A percentile compares a stretch with the other conserved stretches of the same genome.
phyloP scores from a whole-genome alignment of 306 rosid genomes.

The Crotalaria pallida region DNA sequence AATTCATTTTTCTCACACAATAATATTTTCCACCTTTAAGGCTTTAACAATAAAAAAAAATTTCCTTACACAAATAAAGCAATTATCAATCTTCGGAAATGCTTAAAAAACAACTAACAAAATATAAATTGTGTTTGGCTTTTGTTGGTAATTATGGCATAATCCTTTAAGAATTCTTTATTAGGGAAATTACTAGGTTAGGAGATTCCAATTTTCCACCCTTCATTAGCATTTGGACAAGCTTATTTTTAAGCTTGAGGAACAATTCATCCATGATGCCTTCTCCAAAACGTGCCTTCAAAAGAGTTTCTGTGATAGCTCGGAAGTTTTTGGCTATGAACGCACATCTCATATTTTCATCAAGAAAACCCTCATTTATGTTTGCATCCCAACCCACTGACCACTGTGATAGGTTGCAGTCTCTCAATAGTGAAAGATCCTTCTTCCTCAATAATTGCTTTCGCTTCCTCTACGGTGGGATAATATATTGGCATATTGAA shows the following conservation, averaged over 20 bases:
- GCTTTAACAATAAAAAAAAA: too few relatives aligned
- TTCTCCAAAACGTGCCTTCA: slow-evolving; percentile 33
- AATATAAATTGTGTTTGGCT: too few relatives aligned
- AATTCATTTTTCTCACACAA: too few relatives aligned
- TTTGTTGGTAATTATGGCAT: too few relatives aligned
- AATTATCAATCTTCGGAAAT: too few relatives aligned
- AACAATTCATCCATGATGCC: slow-evolving; percentile 32
- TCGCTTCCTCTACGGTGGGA: slow-evolving; percentile 30
- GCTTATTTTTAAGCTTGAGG: slow-evolving; percentile 7
- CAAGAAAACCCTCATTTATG: background rate
- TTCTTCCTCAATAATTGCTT: slow-evolving; percentile 31
- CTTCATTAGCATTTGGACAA: background rate
- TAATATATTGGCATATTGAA: slow-evolving; percentile 37
- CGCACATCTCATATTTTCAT: background rate
- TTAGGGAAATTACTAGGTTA: slow-evolving; percentile 19
- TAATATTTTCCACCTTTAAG: too few relatives aligned
- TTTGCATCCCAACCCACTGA: slow-evolving; percentile 27
- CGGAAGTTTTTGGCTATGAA: slow-evolving; percentile 31
- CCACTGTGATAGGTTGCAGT: slow-evolving; percentile 8
- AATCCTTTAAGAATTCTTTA: background rate
- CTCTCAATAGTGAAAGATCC: slow-evolving; percentile 29
- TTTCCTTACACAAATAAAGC: too few relatives aligned
- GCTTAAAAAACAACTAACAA: too few relatives aligned
- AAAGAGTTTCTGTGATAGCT: slow-evolving; percentile 37
- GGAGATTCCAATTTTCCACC: slow-evolving; percentile 9